phyloP scores from a whole-genome alignment of 805 yeast genomes.

The Metschnikowia arizonensis region DNA sequence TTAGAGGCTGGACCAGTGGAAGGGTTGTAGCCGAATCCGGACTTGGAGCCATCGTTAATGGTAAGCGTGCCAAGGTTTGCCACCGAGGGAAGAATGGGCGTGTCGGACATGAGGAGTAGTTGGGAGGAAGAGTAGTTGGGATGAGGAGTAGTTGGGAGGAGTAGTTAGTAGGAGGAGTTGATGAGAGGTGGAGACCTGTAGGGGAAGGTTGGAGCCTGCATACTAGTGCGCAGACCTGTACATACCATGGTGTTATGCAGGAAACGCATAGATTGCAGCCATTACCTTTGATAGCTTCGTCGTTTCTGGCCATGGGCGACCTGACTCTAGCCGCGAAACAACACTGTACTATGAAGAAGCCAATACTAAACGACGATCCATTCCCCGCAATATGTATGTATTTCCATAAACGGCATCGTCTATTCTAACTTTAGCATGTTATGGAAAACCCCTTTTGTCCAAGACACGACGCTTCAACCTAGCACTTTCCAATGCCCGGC shows the following conservation, averaged over 20 bases:
- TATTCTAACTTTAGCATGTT: constrained; percentile 4
- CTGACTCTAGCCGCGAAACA: not conserved
- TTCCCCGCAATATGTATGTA: constrained; percentile 4
- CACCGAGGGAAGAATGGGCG: constrained; percentile 18
- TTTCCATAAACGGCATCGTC: not conserved
- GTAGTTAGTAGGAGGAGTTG: not conserved
- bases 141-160: too few relatives aligned
- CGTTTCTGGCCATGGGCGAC: not conserved
- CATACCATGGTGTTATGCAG: too few relatives aligned
- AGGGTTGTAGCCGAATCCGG: constrained; percentile 44
- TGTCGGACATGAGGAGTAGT: constrained; percentile 14
- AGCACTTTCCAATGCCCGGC: constrained; percentile 1
- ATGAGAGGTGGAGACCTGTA: too few relatives aligned
- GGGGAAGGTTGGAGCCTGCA: too few relatives aligned
- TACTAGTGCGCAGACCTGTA: too few relatives aligned
- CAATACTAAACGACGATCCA: not conserved
- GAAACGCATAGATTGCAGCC: constrained; percentile 1
- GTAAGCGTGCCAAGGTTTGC: constrained; percentile 18
- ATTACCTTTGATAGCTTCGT: not conserved
- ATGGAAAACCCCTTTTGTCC: constrained; percentile 1
- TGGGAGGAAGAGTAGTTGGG: not conserved
- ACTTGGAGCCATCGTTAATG: constrained; percentile 14
- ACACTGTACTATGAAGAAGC: not conserved
- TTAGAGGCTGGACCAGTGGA: constrained; percentile 40
- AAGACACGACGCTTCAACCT: constrained; percentile 2